Base-by-base conservation (phyloP, 306 rosid genomes). In the Dryas octopetala region DNA sequence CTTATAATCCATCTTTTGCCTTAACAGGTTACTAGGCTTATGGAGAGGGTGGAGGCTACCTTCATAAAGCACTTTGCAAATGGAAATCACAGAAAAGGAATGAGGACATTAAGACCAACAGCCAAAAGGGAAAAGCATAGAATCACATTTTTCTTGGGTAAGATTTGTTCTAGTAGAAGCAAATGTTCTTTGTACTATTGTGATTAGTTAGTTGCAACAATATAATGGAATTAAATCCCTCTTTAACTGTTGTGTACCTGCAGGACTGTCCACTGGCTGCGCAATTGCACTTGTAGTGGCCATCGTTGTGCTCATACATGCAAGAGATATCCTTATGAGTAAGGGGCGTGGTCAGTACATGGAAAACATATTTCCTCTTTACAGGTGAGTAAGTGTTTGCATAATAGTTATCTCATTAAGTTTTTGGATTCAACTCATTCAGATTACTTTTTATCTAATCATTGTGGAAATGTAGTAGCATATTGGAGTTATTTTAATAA, bases 281-380 rank as follows among this genome's bases (percentile, higher is more conserved):
- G 70, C 90, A 19, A 44, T 82, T 28, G 85, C 95, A 66, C 90
- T 87, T 70, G 47, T 84, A 60, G 85, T 68, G 60, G 90, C 91
- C 54, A 80, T 90, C 23, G 5, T 70, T 48, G 74, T 83, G 71
- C 78, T 89, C 26, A 68, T 90, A 44, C 96, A 83, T 60, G 86
- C 86, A 64, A 90, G 95, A 84, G 67, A 78, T 28, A 76, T 90
- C 83, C 64, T 87, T 16, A 26, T 69, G 45, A 76, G 75, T 2
- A 48, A 80, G 10, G 80, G 78, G 17, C 82, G 80, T 62, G 9
- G 0, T 59, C 78, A 7, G 66, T 89, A 85, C 54, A 89, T 89
- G 91, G 84, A 81, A 12, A 89, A 74, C 78, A 79, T 90, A 77
- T 93, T 93, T 81, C 98, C 95, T 64, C 90, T 92, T 44, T 88